These are phyloP conservation scores for Clavariopsis aquatica DNA, from an alignment of 495 filamentous ascomycete species.

Conservation along the genomic window DNA sequence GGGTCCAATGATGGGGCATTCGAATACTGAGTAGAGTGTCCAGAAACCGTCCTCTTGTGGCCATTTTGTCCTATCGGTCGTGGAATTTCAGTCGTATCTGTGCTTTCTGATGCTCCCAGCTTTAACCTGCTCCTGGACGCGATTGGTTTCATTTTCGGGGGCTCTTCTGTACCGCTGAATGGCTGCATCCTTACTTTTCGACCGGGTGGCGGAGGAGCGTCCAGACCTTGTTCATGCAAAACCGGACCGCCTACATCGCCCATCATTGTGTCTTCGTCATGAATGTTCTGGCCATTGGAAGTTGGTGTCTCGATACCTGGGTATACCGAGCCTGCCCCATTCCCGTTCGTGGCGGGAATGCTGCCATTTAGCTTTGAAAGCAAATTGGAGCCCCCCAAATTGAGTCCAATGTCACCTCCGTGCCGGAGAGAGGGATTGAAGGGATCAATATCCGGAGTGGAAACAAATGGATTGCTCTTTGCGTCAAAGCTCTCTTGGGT, in stretches of 20 bases:
- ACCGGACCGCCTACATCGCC: conserved; percentile 39
- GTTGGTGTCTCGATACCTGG: conserved; percentile 44
- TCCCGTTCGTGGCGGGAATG: conserved; percentile 25
- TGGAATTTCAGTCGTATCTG: conserved; percentile 54
- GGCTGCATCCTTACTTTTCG: conserved; percentile 63
- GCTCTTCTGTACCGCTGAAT: conserved; percentile 54
- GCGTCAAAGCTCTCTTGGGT: conserved; percentile 22
- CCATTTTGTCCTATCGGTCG: conserved; percentile 52
- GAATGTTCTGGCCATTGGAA: conserved; percentile 34
- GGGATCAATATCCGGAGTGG: conserved; percentile 44
- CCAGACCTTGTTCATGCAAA: conserved; percentile 41
- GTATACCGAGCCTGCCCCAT: conserved; percentile 17
- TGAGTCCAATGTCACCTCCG: conserved; percentile 35
- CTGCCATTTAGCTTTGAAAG: conserved; percentile 40
- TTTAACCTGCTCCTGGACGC: conserved; percentile 46
- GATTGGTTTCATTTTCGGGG: conserved; percentile 63
- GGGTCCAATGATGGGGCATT: conserved; percentile 43
- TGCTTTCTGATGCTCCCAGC: conserved; percentile 44
- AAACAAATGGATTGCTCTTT: conserved; percentile 35
- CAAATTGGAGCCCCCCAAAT: conserved; percentile 37
- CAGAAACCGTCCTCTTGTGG: conserved; percentile 83
- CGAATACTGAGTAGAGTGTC: conserved; percentile 63
- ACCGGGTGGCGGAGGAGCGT: conserved; percentile 69
- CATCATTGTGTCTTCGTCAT: conserved; percentile 47
- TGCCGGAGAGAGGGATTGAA: conserved; percentile 39